Conservation (phyloP, 2,329 filamentous ascomycete genomes). For the Myriosclerotinia scirpicola region DNA sequence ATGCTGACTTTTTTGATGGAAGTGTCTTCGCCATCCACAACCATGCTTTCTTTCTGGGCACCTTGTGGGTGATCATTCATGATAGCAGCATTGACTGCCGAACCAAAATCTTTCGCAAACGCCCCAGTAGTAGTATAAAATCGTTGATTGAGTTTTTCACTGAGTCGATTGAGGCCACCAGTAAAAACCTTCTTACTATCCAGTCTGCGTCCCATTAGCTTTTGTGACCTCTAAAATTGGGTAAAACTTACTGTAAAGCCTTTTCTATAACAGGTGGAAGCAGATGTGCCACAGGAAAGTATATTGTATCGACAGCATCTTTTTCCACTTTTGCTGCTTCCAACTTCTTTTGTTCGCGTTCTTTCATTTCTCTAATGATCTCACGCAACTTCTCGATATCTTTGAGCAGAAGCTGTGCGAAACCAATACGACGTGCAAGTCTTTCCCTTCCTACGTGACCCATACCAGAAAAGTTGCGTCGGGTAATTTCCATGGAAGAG, state of each 20-base stretch:
- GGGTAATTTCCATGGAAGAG: constrained; percentile 94
- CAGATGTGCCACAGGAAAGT: constrained; percentile 81
- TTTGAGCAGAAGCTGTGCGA: constrained; percentile 71
- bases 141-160: constrained; percentile 52
- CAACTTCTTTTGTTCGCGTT: constrained; percentile 75
- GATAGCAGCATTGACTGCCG: constrained; percentile 55
- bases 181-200: constrained; percentile 62
- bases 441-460: constrained; percentile 77
- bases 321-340: constrained; percentile 74
- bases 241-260: constrained; percentile 69
- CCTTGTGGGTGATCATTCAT: constrained; percentile 27
- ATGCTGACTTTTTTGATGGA: constrained; percentile 45
- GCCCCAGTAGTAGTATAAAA: constrained; percentile 58
- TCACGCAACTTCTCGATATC: constrained; percentile 76
- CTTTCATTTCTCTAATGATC: constrained; percentile 68
- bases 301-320: constrained; percentile 81
- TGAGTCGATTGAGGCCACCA: constrained; percentile 51
- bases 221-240: constrained; percentile 23
- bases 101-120: constrained; percentile 58
- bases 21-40: constrained; percentile 39
- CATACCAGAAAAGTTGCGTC: constrained; percentile 95
- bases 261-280: constrained; percentile 77
- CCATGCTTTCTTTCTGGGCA: background rate
- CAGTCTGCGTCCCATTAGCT: constrained; percentile 53
- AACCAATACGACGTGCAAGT: constrained; percentile 80